Conservation (phyloP, 176 grass and related monocot genomes). For the barley (Hordeum vulgare) region MorexV3_pseudomolecules_assembly NC_058521.1:78830400-78830899, state of each 20-base stretch:
- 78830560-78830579: not conserved
- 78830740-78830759: not conserved
- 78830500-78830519: not conserved
- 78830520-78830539: not conserved
- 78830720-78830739: constrained; percentile 40
- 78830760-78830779: not conserved
- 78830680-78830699: constrained; percentile 80
- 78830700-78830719: constrained; percentile 32
- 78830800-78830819: constrained; percentile 25
- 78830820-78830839: constrained; percentile 55
- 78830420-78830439: not conserved
- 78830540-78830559: not conserved
- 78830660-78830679: constrained; percentile 87
- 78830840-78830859: constrained; percentile 48
- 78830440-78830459: not conserved
- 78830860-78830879: constrained; percentile 41
- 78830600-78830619: not conserved
- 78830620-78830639: not conserved
- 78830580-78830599: not conserved
- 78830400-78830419: constrained; percentile 71
- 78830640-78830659: constrained; percentile 52
- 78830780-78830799: not conserved
- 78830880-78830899: constrained; percentile 81
- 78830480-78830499: constrained; percentile 1
- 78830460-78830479: not conserved